Evolutionary conservation across 345 rosid genomes (phyloP).

Genomic region (Erysimum cheiranthoides): DNA sequence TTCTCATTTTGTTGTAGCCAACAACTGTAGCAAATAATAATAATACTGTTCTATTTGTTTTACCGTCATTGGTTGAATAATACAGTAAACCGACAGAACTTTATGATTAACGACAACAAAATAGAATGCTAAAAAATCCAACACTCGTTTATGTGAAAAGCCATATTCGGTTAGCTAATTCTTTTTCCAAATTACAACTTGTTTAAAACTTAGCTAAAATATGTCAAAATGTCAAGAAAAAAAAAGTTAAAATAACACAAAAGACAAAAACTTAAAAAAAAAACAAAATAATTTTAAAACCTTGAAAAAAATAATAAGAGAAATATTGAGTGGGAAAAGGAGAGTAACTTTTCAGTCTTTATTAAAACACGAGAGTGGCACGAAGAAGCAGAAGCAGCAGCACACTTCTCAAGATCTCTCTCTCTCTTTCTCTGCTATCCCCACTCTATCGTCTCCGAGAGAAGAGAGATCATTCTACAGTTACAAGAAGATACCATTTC

Average conservation of each 20-base stretch:
- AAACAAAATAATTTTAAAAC: no score
- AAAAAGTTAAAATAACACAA: no score
- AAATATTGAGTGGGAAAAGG: conserved; percentile 26
- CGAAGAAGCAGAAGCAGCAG: conserved; percentile 6
- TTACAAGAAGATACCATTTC: conserved; percentile 17
- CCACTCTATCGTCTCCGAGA: conserved; percentile 13
- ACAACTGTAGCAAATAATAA: no score
- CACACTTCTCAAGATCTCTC: conserved; percentile 38
- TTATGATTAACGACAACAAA: not conserved
- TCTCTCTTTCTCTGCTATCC: conserved; percentile 20
- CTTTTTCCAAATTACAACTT: not conserved
- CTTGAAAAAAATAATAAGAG: not conserved
- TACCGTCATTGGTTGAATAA: no score
- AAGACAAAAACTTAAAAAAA: not conserved
- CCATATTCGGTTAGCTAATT: not conserved
- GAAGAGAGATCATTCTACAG: conserved; percentile 33
- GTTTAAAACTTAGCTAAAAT: not conserved
- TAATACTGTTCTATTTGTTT: no score
- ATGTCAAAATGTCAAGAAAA: no score
- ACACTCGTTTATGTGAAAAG: not conserved
- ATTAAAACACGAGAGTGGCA: conserved; percentile 13
- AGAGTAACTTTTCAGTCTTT: conserved; percentile 29
- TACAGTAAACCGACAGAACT: not conserved
- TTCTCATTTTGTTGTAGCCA: no score
- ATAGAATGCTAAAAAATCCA: not conserved